phyloP scores from a whole-genome alignment of 1,139 yeast species.

The Geotrichum cucujoidarum region DNA sequence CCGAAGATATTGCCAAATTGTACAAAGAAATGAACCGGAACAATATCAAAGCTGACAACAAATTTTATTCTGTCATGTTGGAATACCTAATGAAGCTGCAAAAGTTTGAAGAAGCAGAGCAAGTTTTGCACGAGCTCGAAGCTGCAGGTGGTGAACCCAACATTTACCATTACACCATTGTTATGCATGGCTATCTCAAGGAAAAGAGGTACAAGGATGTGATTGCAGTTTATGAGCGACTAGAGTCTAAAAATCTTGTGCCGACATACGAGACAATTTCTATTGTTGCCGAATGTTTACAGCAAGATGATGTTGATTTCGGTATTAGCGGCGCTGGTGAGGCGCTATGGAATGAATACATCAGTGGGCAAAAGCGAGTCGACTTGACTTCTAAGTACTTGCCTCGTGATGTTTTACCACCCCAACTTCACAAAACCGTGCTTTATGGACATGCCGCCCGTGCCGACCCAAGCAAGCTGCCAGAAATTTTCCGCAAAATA shows the following conservation, averaged over 20 bases:
- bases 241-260: conserved; percentile 21
- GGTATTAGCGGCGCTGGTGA: conserved; percentile 15
- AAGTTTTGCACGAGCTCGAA: conserved; percentile 24
- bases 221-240: conserved; percentile 23
- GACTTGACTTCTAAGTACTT: conserved; percentile 28
- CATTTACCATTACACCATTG: conserved; percentile 30
- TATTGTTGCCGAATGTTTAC: conserved; percentile 14
- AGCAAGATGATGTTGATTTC: conserved; percentile 6
- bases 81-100: conserved; percentile 22
- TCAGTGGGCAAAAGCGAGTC: conserved; percentile 21
- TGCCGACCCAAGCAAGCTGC: conserved; percentile 5
- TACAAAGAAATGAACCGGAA: conserved; percentile 11
- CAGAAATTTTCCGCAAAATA: conserved; percentile 1
- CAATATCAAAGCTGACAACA: conserved; percentile 25
- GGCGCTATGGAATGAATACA: conserved; percentile 19
- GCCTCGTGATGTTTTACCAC: conserved; percentile 27
- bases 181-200: conserved; percentile 26
- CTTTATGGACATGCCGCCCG: conserved; percentile 5
- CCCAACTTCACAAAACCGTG: conserved; percentile 24
- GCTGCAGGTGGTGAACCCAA: conserved; percentile 19
- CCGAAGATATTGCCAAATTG: conserved; percentile 11
- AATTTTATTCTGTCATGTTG: conserved; percentile 29
- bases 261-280: conserved; percentile 28
- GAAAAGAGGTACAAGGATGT: conserved; percentile 18
- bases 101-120: conserved; percentile 23